Percentiles rank a stretch among this genome's conserved stretches.
phyloP scores from a whole-genome alignment of 2,329 filamentous ascomycete genomes.

The Aspergillus sp. region DNA sequence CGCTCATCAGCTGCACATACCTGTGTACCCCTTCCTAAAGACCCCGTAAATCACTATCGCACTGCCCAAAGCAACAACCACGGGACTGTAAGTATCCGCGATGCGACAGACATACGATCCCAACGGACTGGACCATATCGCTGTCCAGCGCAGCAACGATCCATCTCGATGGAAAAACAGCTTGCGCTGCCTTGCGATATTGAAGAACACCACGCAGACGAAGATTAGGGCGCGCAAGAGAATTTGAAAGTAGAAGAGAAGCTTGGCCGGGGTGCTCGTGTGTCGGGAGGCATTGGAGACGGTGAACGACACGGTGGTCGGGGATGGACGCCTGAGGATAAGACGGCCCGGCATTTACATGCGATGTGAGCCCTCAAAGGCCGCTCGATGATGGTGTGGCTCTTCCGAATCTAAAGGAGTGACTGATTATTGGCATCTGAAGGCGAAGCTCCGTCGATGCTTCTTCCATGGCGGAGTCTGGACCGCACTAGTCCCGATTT shows the following conservation, averaged over 20 bases:
- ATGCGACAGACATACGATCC: conserved; percentile 35
- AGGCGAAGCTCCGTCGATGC: not conserved
- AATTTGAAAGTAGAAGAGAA: conserved; percentile 45
- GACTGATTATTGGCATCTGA: too few relatives aligned
- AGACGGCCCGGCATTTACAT: conserved; percentile 59
- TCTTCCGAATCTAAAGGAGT: too few relatives aligned
- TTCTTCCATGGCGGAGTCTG: not conserved
- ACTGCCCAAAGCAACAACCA: conserved; percentile 41
- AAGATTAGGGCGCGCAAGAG: conserved; percentile 47
- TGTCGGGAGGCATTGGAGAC: conserved; percentile 72
- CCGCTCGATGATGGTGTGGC: not conserved
- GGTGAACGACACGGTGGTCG: conserved; percentile 88
- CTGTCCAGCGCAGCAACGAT: conserved; percentile 27
- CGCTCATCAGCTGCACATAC: conserved; percentile 32
- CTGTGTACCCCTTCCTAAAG: conserved; percentile 51
- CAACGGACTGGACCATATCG: conserved; percentile 33
- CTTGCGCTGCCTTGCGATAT: conserved; percentile 33
- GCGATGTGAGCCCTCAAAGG: not conserved
- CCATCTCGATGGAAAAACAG: conserved; percentile 27
- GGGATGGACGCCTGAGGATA: conserved; percentile 59
- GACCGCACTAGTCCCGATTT: conserved; percentile 5
- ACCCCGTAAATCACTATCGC: conserved; percentile 45
- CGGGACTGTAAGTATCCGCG: conserved; percentile 43
- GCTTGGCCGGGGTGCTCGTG: conserved; percentile 46
- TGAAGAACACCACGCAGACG: conserved; percentile 38